Conservation (phyloP, 805 yeast species). For the Yamadazyma endophytica region DNA sequence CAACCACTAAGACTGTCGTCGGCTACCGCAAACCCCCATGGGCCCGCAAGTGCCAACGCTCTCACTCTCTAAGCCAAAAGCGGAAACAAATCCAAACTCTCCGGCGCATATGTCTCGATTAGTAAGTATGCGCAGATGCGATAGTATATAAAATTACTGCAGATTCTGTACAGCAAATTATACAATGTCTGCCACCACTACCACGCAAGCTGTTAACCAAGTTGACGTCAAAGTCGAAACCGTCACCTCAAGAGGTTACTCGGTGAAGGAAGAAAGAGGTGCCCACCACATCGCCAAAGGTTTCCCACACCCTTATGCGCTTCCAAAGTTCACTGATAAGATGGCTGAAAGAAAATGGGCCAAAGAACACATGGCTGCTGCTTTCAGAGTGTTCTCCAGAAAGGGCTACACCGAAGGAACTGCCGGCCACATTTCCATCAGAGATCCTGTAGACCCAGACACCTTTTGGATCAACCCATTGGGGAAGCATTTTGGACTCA, state of each 20-base stretch:
- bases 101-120: slow-evolving; percentile 20
- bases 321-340: slow-evolving; percentile 51
- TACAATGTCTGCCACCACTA: too few relatives aligned
- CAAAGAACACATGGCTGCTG: slow-evolving; percentile 76
- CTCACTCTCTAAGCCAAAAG: too few relatives aligned
- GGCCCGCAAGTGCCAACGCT: too few relatives aligned
- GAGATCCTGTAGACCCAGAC: slow-evolving; percentile 73
- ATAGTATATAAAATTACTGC: too few relatives aligned
- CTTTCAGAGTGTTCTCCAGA: slow-evolving; percentile 76
- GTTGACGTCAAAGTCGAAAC: background rate
- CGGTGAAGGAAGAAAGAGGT: slow-evolving; percentile 35
- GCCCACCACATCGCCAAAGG: slow-evolving; percentile 60
- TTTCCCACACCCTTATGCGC: slow-evolving; percentile 43
- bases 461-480: slow-evolving; percentile 89
- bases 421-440: slow-evolving; percentile 81
- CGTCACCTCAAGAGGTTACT: slow-evolving; percentile 5
- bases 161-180: too few relatives aligned
- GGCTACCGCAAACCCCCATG: too few relatives aligned
- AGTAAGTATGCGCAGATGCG: too few relatives aligned
- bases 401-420: slow-evolving; percentile 71
- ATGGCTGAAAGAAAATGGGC: slow-evolving; percentile 50
- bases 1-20: too few relatives aligned
- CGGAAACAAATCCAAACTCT: too few relatives aligned
- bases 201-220: too few relatives aligned
- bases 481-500: slow-evolving; percentile 61